Evolutionary conservation across 306 rosid species (phyloP), one percentile per base, ranked within the genome.

Genomic region (Castanospermum australe): DNA sequence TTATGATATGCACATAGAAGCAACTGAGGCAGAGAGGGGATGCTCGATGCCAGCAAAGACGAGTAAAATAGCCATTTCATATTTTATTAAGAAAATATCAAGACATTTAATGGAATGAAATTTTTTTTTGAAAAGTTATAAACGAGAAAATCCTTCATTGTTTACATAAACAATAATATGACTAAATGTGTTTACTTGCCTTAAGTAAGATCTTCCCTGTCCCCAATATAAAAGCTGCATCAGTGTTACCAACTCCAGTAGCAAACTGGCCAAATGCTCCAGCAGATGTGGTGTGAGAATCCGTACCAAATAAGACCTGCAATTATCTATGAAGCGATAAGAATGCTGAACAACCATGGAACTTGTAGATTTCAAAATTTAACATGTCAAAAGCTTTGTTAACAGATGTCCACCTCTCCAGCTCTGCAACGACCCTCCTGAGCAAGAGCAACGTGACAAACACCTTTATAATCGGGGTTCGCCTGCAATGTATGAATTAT

Each of bases 231-330:
- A 93, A 87, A 74, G 93, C 95, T 22, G 97, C 97, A 87, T 91
- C 97, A 54, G 95, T 93, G 83, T 91, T 91, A 28, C 95, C 97
- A 22, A 93, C 77, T 75, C 98, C 95, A 44, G 92, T 88, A 30
- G 98, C 91, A 84, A 93, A 93, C 77, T 93, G 98, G 48, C 97
- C 97, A 88, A 93, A 93, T 3, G 98, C 98, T 82, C 98, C 95
- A 42, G 95, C 97, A 39, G 98, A 88, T 54, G 93, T 88, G 50
- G 97, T 88, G 82, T 93, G 97, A 66, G 98, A 93, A 86, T 93
- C 98, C 24, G 97, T 93, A 56, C 98, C 98, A 35, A 93, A 84
- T 77, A 91, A 86, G 48, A 92, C 94, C 98, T 93, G 84, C 10
- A 66, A 59, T 47, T 71, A 83, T n/a, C 67, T 10, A n/a, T 8